Conservation (phyloP, 169 alveolate genomes). For the Plasmodium knowlesi region DNA sequence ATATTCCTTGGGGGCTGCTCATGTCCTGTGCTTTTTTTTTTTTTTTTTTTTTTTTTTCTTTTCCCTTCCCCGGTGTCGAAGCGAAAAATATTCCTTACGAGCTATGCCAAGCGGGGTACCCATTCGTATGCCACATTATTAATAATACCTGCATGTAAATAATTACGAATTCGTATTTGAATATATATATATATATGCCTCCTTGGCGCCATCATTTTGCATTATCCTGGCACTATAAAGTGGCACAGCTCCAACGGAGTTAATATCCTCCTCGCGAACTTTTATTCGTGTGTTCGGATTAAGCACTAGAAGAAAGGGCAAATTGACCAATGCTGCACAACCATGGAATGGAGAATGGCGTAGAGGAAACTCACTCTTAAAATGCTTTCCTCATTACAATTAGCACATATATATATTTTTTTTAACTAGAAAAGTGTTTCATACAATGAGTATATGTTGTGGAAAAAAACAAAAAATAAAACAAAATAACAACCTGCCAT, state of each 20-base stretch:
- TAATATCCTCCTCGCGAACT: not conserved
- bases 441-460: not conserved
- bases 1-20: not conserved
- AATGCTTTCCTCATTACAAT: not conserved
- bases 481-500: not conserved
- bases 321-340: not conserved
- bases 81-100: not conserved
- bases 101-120: not conserved
- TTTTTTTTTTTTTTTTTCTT: not conserved
- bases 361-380: not conserved
- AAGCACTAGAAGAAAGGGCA: not conserved
- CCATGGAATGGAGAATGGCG: not conserved
- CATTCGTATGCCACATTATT: not conserved
- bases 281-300: not conserved
- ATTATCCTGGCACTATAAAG: not conserved
- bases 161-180: not conserved
- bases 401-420: not conserved
- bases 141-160: not conserved
- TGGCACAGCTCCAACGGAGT: not conserved
- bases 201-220: not conserved
- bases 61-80: not conserved
- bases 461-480: not conserved
- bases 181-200: not conserved
- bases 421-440: not conserved
- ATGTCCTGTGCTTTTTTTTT: not conserved